Base-by-base conservation (phyloP, 495 filamentous ascomycete genomes). In the Haplographium delicatum region DNA sequence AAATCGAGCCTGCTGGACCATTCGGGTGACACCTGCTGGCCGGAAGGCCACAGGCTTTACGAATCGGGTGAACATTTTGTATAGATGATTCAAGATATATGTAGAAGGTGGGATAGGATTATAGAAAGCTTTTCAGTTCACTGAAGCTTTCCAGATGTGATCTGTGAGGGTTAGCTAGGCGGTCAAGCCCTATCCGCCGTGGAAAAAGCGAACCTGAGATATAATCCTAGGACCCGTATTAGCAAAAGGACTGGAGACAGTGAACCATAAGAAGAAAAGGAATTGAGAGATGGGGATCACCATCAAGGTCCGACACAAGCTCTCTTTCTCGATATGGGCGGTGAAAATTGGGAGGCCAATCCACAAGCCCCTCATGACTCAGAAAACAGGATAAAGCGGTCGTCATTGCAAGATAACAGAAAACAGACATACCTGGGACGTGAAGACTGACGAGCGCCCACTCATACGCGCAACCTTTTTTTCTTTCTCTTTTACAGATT, bases 101-200 rank as follows among this genome's bases (percentile, higher is more conserved):
- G 50, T 28, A 52, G 37, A 61, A 39, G 47, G 50, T 59, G 51
- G 35, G 46, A 25, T 49, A 39, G 52, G 34, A n/a, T 46, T 42
- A 43, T 42, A 55, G 46, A 56, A 58, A 64, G 54, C 54, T 46
- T 40, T 78, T 86, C 75, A 91, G 72, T 86, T 88, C 59, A 78
- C 79, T 58, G 80, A 84, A 68, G 93, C 84, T 81, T 95, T 95
- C 93, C 93, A 98, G 76, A 98, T 83, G 76, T 98, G 93, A 80
- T 96, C 91, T 90, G 65, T 24, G 44, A 56, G 58, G 10, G 35
- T 53, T 23, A 51, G 45, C 19, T 60, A 59, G 52, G 72, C 66
- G 68, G 72, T 76, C 70, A 69, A n/a, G n/a, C n/a, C n/a, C n/a
- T n/a, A n/a, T n/a, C n/a, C n/a, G n/a, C n/a, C n/a, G n/a, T n/a